Evolutionary conservation across 2,329 filamentous ascomycete species (phyloP).

Genomic region (Colletotrichum sp.): DNA sequence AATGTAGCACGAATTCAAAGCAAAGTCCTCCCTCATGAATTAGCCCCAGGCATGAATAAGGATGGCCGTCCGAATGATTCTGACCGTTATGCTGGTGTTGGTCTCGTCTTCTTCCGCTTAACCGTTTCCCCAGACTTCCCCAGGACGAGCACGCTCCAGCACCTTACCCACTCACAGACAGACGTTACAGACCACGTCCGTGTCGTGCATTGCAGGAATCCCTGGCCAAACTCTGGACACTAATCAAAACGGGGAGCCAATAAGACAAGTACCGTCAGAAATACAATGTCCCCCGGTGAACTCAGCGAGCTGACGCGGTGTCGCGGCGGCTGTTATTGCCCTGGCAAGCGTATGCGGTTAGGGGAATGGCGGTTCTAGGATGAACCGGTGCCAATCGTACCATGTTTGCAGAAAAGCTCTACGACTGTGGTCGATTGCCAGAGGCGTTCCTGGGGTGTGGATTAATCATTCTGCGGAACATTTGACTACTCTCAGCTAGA

Average conservation of each 20-base stretch:
- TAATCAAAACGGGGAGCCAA: slow-evolving; percentile 2
- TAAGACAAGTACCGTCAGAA: not conserved
- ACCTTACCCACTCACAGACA: not conserved
- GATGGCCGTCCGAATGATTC: not conserved
- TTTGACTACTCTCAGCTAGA: not conserved
- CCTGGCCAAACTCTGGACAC: not conserved
- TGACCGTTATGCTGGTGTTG: not conserved
- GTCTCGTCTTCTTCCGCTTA: not conserved
- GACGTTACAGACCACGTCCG: not conserved
- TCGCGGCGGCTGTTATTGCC: not conserved
- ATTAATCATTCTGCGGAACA: not conserved
- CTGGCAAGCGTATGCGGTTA: not conserved
- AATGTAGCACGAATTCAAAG: not conserved
- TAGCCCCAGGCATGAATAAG: not conserved
- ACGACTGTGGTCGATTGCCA: not conserved
- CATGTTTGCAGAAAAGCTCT: not conserved
- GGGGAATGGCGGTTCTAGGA: not conserved
- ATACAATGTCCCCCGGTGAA: not conserved
- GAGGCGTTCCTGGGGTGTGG: not conserved
- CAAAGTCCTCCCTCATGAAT: not conserved
- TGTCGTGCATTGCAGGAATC: not conserved
- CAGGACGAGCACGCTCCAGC: not conserved
- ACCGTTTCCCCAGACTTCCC: not conserved
- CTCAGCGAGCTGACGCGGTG: not conserved
- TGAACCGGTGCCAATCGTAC: not conserved